These are phyloP conservation scores for Crithidia expoeki DNA, from an alignment of 208 protist species.

Conservation along the genomic window DNA sequence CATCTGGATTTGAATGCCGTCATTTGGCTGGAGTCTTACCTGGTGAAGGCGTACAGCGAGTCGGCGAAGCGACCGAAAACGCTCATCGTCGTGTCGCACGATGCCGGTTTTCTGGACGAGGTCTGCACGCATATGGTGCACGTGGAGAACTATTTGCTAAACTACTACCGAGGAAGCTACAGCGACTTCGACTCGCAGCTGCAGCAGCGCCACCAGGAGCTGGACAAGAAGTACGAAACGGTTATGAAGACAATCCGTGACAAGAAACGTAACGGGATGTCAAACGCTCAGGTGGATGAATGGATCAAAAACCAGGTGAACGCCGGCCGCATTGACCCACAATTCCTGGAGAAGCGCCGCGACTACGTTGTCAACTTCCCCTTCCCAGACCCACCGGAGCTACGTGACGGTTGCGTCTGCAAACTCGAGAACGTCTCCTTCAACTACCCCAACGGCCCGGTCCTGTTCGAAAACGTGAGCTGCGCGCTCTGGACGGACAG, in stretches of 20 bases:
- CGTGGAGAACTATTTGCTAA: conserved; percentile 90
- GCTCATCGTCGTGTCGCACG: conserved; percentile 97
- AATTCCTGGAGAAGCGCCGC: conserved; percentile 82
- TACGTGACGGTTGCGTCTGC: conserved; percentile 85
- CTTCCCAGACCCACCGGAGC: conserved; percentile 73
- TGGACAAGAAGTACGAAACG: conserved; percentile 86
- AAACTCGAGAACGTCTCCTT: conserved; percentile 85
- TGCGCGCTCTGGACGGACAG: conserved; percentile 89
- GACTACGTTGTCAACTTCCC: conserved; percentile 93
- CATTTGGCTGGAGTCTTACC: conserved; percentile 95
- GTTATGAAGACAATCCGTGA: conserved; percentile 82
- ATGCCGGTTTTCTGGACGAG: conserved; percentile 95
- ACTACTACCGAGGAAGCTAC: conserved; percentile 87
- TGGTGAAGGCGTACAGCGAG: conserved; percentile 83
- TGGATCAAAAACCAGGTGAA: conserved; percentile 82
- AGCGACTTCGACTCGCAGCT: conserved; percentile 78
- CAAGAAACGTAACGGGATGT: conserved; percentile 90
- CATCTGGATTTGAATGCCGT: conserved; percentile 96
- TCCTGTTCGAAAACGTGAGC: conserved; percentile 78
- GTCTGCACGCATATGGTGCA: conserved; percentile 95
- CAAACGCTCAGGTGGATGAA: conserved; percentile 82
- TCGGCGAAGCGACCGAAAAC: conserved; percentile 83
- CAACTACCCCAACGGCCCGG: conserved; percentile 77
- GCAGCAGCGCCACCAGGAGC: conserved; percentile 73
- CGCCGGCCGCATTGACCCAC: conserved; percentile 58